Conservation (phyloP, 2,329 filamentous ascomycete species). For the Xylariales sp. region DNA sequence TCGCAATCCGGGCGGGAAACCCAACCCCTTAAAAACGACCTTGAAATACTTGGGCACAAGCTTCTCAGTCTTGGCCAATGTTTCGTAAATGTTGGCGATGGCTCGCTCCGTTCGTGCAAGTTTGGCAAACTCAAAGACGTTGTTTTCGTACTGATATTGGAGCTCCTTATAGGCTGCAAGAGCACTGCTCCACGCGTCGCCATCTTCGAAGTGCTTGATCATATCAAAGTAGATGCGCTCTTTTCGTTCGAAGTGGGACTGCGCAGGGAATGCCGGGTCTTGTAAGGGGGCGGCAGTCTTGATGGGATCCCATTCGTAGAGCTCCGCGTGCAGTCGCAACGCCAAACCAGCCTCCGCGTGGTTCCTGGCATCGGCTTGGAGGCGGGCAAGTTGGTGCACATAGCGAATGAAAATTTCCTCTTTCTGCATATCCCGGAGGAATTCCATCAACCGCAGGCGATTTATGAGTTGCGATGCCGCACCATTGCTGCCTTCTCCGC, state of each 20-base stretch:
- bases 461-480: constrained; percentile 84
- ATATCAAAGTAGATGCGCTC: constrained; percentile 91
- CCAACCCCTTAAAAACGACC: constrained; percentile 83
- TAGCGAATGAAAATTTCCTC: constrained; percentile 96
- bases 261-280: constrained; percentile 75
- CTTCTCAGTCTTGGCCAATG: constrained; percentile 75
- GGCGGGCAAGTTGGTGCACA: constrained; percentile 80
- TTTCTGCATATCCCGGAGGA: constrained; percentile 92
- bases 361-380: constrained; percentile 73
- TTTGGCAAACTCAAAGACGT: constrained; percentile 87
- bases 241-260: constrained; percentile 87
- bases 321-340: constrained; percentile 82
- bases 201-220: constrained; percentile 91
- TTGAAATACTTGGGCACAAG: constrained; percentile 83
- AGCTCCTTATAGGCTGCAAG: constrained; percentile 87
- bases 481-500: constrained; percentile 63
- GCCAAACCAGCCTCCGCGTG: constrained; percentile 85
- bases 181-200: constrained; percentile 89
- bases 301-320: constrained; percentile 85
- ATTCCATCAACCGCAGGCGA: constrained; percentile 88
- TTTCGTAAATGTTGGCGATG: constrained; percentile 90
- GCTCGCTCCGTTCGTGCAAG: constrained; percentile 83
- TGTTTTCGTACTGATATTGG: constrained; percentile 84
- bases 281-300: constrained; percentile 59
- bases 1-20: constrained; percentile 74